Conservation (phyloP, 768 basidiomycete genomes). For the Termitomyces sp. region DNA sequence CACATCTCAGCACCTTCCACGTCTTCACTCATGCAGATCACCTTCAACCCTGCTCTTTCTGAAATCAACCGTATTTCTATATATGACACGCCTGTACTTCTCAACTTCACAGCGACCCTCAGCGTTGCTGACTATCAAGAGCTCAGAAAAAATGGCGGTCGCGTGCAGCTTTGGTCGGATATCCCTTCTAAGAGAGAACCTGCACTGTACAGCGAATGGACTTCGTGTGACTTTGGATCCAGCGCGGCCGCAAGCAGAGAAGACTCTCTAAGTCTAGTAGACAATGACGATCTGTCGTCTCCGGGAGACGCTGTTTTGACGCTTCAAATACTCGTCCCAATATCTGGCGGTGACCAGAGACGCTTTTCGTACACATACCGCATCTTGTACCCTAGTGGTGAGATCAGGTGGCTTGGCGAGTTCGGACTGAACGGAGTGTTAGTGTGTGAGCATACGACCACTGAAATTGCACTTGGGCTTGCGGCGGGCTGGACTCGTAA, state of each 20-base stretch:
- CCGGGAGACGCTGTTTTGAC: slow-evolving; percentile 5
- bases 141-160: slow-evolving; percentile 22
- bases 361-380: slow-evolving; percentile 44
- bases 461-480: slow-evolving; percentile 17
- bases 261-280: background rate
- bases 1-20: background rate
- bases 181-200: slow-evolving; percentile 16
- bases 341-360: background rate
- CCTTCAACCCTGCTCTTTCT: slow-evolving; percentile 33
- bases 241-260: background rate
- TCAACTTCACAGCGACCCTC: slow-evolving; percentile 33
- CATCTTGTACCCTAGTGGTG: slow-evolving; percentile 35
- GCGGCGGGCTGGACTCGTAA: slow-evolving; percentile 16
- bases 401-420: slow-evolving; percentile 40
- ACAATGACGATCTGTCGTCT: background rate
- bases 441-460: slow-evolving; percentile 19
- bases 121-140: slow-evolving; percentile 22
- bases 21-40: slow-evolving; percentile 25
- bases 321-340: slow-evolving; percentile 11
- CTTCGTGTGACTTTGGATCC: slow-evolving; percentile 25
- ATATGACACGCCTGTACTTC: slow-evolving; percentile 12
- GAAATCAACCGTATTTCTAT: slow-evolving; percentile 22
- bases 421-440: slow-evolving; percentile 38
- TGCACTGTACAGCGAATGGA: slow-evolving; percentile 24
- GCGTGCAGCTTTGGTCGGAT: slow-evolving; percentile 40